Conservation (phyloP, 441 rosid species). For the Breynia disticha region DNA sequence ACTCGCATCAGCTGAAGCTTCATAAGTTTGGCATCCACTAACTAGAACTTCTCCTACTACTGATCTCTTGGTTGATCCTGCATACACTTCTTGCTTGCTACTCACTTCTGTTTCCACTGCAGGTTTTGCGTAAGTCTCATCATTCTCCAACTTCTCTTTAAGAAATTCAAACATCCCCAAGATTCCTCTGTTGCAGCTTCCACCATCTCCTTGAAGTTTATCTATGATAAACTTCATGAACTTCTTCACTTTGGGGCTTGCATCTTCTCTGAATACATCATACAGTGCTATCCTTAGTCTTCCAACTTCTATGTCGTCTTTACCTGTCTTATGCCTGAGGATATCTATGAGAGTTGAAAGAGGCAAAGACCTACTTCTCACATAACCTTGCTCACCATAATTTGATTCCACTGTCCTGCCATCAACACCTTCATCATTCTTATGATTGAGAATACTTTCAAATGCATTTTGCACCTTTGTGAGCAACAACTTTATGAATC, state of each 20-base stretch:
- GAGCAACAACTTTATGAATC: slow-evolving; percentile 50
- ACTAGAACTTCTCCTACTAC: slow-evolving; percentile 72
- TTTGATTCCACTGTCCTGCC: slow-evolving; percentile 29
- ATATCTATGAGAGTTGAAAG: slow-evolving; percentile 66
- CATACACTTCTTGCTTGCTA: slow-evolving; percentile 65
- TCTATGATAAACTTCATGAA: slow-evolving; percentile 71
- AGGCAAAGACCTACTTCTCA: slow-evolving; percentile 68
- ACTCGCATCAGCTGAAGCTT: slow-evolving; percentile 94
- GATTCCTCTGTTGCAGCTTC: slow-evolving; percentile 43
- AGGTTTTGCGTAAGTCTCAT: slow-evolving; percentile 53
- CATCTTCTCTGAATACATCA: slow-evolving; percentile 75
- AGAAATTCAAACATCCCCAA: slow-evolving; percentile 80
- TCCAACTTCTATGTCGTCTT: slow-evolving; percentile 85
- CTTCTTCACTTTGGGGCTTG: slow-evolving; percentile 96
- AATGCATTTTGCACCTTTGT: slow-evolving; percentile 40
- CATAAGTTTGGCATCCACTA: slow-evolving; percentile 86
- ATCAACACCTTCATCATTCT: slow-evolving; percentile 27
- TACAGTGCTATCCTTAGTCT: slow-evolving; percentile 76
- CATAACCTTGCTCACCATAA: slow-evolving; percentile 40
- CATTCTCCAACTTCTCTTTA: slow-evolving; percentile 55
- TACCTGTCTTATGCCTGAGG: slow-evolving; percentile 82
- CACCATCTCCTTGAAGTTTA: slow-evolving; percentile 46
- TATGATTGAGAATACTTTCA: slow-evolving; percentile 35
- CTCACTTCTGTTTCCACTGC: slow-evolving; percentile 59
- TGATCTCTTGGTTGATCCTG: slow-evolving; percentile 47